These are phyloP conservation scores for Ophiocordyceps robertsii DNA, from an alignment of 2,329 filamentous ascomycete species.

Conservation along the genomic window DNA sequence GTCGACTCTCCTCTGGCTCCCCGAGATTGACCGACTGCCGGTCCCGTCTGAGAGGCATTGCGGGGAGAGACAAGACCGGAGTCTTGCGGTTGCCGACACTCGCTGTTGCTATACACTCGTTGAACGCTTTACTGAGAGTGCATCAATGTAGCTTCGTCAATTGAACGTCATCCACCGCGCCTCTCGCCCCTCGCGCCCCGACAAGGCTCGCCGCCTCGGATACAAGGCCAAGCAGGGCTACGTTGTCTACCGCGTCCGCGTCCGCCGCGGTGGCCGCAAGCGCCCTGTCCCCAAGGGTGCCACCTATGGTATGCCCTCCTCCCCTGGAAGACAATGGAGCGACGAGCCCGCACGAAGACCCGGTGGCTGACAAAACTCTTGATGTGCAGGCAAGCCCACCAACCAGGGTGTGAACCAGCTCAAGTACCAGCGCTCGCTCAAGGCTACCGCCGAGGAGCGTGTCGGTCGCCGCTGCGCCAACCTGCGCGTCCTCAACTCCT, in stretches of 20 bases:
- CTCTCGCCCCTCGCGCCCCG: conserved; percentile 92
- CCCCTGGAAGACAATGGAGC: not conserved
- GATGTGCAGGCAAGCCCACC: conserved; percentile 86
- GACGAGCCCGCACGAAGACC: not conserved
- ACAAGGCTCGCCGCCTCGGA: conserved; percentile 99
- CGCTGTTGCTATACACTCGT: conserved; percentile 83
- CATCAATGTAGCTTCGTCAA: conserved; percentile 99
- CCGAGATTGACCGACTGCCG: not conserved
- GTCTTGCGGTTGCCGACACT: conserved; percentile 3
- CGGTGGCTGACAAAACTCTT: not conserved
- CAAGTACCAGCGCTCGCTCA: conserved; percentile 99
- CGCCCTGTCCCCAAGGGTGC: conserved; percentile 91
- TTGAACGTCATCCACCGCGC: conserved; percentile 99
- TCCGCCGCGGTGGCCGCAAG: conserved; percentile 98
- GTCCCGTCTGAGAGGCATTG: not conserved
- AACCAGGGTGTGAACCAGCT: conserved; percentile 99
- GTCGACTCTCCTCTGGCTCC: not conserved
- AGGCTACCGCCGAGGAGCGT: conserved; percentile 97
- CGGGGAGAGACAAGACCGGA: not conserved
- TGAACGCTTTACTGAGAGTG: conserved; percentile 99
- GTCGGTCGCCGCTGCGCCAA: conserved; percentile 98
- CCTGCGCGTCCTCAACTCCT: conserved; percentile 98
- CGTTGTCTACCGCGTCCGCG: conserved; percentile 98
- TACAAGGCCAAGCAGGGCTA: conserved; percentile 99
- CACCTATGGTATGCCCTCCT: conserved; percentile 70